Evolutionary conservation across 1,284 basidiomycete genomes (phyloP), one percentile per base, ranked within the genome.

Genomic region (Fistulina hepatica): DNA sequence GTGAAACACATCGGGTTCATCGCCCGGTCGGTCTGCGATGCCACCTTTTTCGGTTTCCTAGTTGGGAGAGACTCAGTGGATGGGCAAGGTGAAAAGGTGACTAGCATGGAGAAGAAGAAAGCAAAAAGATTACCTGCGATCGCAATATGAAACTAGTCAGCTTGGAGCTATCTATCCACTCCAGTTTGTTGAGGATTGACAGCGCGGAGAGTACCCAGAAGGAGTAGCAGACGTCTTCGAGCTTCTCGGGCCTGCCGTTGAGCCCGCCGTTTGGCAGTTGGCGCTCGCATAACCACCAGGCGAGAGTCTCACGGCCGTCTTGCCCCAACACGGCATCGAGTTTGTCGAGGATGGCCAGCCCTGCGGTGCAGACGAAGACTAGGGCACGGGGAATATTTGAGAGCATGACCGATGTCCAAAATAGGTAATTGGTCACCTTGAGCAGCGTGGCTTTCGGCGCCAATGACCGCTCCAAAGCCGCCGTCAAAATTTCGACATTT

Each of bases 211-310:
- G 71, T 5, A 94, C 91, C 92, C 93, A 98, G 67, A 91, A 94
- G 50, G 85, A 91, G 61, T 98, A 98, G 64, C 95, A 98, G 3
- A 95, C 93, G 54, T 97, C 93, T 63, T 94, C 91, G n/a, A 97
- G 67, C 63, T 98, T 98, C 56, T 98, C 90, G 3, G 94, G 94
- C 15, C 94, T 70, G 0, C 94, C 94, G 49, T 98, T 97, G 42
- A 98, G 65, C 0, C 94, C 95, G 6, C 94, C 94, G 50, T 79
- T 91, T 0, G 91, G 83, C 8, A 97, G 65, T 56, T 98, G 94
- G 6, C 94, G 69, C 53, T 98, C 95, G 8, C 83, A 75, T 2
- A 98, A 63, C 94, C 94, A 98, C 78, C 85, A 92, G 8, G 70
- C 82, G 2, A 97, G 64, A 21, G 75, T 82, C 13, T 84, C 71